These are phyloP conservation scores for Triadica sebifera DNA, from an alignment of 345 rosid genomes.

Conservation along the genomic window DNA sequence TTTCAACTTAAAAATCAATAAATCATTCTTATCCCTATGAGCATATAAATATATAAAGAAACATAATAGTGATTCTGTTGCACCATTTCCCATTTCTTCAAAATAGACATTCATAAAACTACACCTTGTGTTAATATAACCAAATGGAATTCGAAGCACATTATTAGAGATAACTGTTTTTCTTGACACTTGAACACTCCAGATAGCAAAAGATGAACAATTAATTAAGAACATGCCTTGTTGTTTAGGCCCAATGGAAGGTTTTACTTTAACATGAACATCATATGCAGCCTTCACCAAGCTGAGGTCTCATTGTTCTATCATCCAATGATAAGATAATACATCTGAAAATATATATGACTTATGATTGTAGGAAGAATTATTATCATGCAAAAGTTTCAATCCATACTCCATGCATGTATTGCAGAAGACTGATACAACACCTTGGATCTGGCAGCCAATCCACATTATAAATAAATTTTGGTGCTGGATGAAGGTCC, in stretches of 20 bases:
- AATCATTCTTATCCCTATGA: neutral
- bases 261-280: conserved; percentile 67
- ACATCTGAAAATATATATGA: conserved; percentile 49
- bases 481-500: conserved; percentile 65
- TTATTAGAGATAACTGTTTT: conserved; percentile 47
- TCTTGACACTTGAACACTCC: conserved; percentile 83
- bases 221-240: conserved; percentile 61
- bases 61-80: no score
- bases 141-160: conserved; percentile 1
- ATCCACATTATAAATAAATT: conserved; percentile 65
- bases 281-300: conserved; percentile 73
- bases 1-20: neutral
- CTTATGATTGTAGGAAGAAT: conserved; percentile 1
- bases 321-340: conserved; percentile 67
- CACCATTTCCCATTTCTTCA: neutral
- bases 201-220: conserved; percentile 70
- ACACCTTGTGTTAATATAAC: neutral
- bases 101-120: neutral
- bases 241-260: conserved; percentile 56
- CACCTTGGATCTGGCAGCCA: conserved; percentile 84
- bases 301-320: conserved; percentile 71
- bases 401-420: neutral
- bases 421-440: conserved; percentile 1
- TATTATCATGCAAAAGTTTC: neutral
- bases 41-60: neutral